A percentile compares a stretch with the other conserved stretches of the same genome.
phyloP scores from a whole-genome alignment of 202 grass and related monocot genomes.

The Cymbopogon flexuosus region DNA sequence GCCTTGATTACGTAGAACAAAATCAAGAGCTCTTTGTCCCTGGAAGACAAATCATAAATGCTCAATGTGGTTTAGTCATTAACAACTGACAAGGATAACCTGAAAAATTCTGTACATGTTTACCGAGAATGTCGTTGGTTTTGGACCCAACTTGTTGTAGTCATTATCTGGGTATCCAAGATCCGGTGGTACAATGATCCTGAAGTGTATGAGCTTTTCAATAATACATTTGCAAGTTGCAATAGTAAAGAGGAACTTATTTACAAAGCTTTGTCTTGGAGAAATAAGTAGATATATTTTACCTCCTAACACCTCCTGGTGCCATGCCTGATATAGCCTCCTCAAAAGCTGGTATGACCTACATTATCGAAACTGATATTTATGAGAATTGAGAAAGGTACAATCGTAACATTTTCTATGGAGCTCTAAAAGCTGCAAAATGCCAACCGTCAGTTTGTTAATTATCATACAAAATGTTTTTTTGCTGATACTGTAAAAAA shows the following conservation, averaged over 20 bases:
- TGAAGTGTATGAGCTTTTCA: conserved; percentile 22
- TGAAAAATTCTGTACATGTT: background rate
- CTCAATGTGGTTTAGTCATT: background rate
- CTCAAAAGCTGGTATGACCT: conserved; percentile 99
- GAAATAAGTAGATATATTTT: background rate
- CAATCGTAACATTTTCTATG: background rate
- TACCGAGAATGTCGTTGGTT: conserved; percentile 88
- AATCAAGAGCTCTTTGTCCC: conserved; percentile 95
- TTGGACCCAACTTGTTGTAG: conserved; percentile 72
- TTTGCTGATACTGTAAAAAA: background rate
- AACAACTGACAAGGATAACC: background rate
- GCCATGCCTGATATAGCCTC: conserved; percentile 84
- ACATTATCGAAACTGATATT: conserved; percentile 18
- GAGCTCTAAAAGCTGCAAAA: background rate
- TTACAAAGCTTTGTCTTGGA: background rate
- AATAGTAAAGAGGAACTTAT: background rate
- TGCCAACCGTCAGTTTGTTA: background rate
- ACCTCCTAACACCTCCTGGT: conserved; percentile 81
- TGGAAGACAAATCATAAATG: conserved; percentile 28
- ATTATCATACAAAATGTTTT: background rate
- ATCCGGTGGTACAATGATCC: conserved; percentile 87
- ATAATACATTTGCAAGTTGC: conserved; percentile 4
- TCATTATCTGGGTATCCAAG: conserved; percentile 84
- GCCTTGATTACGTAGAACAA: conserved; percentile 88
- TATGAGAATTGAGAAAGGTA: conserved; percentile 3